Evolutionary conservation across 108 stramenopile genomes (phyloP).

Genomic region (Parmales sp.): DNA sequence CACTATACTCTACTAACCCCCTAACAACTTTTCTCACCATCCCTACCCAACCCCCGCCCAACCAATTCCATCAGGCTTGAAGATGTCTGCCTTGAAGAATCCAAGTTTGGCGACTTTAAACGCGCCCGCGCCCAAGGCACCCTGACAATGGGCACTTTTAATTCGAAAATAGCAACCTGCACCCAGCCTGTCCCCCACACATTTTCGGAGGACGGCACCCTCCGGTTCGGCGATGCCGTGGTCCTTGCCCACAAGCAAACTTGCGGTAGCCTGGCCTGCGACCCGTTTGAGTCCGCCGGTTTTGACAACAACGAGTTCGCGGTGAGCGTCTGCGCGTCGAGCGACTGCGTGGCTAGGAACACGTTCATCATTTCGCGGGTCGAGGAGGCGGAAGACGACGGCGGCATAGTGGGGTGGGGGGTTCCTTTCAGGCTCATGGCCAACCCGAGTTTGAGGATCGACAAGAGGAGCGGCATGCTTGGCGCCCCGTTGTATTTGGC

Average conservation of each 20-base stretch:
- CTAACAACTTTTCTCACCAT: too few species aligned
- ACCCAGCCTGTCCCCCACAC: constrained; percentile 15
- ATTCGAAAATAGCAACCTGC: constrained; percentile 9
- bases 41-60: too few species aligned
- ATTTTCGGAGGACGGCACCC: constrained; percentile 6
- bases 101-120: constrained; percentile 20
- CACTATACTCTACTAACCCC: too few species aligned
- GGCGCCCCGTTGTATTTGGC: constrained; percentile 29
- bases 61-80: too few species aligned
- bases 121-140: background rate
- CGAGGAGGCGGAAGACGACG: background rate
- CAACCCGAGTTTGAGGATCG: constrained; percentile 23
- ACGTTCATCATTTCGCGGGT: background rate
- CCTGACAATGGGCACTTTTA: constrained; percentile 11
- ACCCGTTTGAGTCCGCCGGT: constrained; percentile 1
- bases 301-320: background rate
- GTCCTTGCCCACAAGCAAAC: constrained; percentile 9
- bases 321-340: background rate
- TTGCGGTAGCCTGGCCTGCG: constrained; percentile 7
- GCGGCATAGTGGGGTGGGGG: constrained; percentile 15
- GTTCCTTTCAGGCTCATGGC: constrained; percentile 27
- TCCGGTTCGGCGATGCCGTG: constrained; percentile 24
- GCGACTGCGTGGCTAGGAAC: constrained; percentile 1
- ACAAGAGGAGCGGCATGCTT: constrained; percentile 15
- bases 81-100: constrained; percentile 21